A percentile compares a stretch with the other conserved stretches of the same genome.
Evolutionary conservation across 345 rosid species (phyloP).

Genomic region (Salix purpurea): DNA sequence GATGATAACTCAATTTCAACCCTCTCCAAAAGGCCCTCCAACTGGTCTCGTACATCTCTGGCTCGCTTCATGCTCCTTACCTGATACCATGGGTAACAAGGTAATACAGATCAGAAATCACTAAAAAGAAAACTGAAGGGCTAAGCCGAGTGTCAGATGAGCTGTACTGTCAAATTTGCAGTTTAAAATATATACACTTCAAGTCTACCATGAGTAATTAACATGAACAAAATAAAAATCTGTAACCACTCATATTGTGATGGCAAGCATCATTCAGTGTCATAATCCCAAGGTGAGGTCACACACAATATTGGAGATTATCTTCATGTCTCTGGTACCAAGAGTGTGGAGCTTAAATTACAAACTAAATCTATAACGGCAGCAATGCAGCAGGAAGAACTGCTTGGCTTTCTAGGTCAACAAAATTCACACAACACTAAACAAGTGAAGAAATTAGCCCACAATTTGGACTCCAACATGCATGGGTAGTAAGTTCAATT

Average conservation of each 20-base stretch:
- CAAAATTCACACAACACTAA: neutral
- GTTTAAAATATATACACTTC: neutral
- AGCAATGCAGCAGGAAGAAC: too few relatives aligned
- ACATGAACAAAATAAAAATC: neutral
- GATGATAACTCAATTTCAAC: slow-evolving; percentile 83
- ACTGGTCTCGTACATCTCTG: slow-evolving; percentile 84
- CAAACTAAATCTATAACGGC: neutral
- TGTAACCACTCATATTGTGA: neutral
- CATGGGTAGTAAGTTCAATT: too few relatives aligned
- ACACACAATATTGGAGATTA: neutral
- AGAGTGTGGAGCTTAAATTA: neutral
- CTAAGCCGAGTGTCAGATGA: neutral
- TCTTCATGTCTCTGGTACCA: neutral
- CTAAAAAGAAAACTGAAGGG: neutral
- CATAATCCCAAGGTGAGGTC: neutral
- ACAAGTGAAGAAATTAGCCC: neutral
- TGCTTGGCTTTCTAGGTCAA: too few relatives aligned
- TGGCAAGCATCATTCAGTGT: neutral
- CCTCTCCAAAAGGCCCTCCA: slow-evolving; percentile 93
- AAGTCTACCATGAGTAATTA: neutral
- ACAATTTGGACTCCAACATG: neutral
- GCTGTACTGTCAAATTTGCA: neutral
- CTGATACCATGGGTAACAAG: slow-evolving; percentile 35
- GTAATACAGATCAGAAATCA: neutral
- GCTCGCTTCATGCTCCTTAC: slow-evolving; percentile 99